phyloP scores from a whole-genome alignment of 257 asterid species.

The Scutellaria baicalensis region DNA sequence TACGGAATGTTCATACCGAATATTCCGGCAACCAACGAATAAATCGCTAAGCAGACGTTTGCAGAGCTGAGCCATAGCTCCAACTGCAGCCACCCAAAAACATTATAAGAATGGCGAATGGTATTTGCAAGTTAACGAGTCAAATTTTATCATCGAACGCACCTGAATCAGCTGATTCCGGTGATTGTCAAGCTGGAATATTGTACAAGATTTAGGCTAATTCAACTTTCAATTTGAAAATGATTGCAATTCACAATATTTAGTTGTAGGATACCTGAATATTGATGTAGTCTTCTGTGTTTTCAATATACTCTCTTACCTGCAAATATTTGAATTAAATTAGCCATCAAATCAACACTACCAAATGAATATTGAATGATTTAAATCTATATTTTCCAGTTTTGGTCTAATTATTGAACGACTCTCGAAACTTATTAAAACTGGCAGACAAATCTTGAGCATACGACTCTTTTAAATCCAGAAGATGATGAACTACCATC shows the following conservation, averaged over 20 bases:
- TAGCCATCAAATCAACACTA: too few species aligned
- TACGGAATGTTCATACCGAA: constrained; percentile 94
- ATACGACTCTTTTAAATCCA: too few species aligned
- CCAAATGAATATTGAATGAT: too few species aligned
- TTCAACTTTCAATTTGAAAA: too few species aligned
- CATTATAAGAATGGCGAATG: background rate
- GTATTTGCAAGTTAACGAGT: background rate
- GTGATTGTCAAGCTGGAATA: constrained; percentile 82
- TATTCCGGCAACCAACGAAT: constrained; percentile 65
- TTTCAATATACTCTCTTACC: constrained; percentile 89
- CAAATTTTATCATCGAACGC: background rate
- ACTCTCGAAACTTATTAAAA: too few species aligned
- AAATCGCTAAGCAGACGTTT: constrained; percentile 50
- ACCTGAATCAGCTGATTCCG: constrained; percentile 98
- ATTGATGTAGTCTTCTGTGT: constrained; percentile 91
- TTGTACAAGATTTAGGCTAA: too few species aligned
- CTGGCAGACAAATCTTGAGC: too few species aligned
- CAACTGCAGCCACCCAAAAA: constrained; percentile 35
- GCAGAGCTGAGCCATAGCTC: constrained; percentile 90
- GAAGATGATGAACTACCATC: too few species aligned
- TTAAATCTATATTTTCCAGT: too few species aligned
- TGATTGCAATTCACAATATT: too few species aligned
- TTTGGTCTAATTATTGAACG: too few species aligned
- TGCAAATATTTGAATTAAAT: constrained; percentile 16
- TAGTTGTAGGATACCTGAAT: constrained; percentile 52